A percentile compares a stretch with the other conserved stretches of the same genome.
Conservation (phyloP, 805 yeast genomes). For the Hanseniaspora lachancei region DNA sequence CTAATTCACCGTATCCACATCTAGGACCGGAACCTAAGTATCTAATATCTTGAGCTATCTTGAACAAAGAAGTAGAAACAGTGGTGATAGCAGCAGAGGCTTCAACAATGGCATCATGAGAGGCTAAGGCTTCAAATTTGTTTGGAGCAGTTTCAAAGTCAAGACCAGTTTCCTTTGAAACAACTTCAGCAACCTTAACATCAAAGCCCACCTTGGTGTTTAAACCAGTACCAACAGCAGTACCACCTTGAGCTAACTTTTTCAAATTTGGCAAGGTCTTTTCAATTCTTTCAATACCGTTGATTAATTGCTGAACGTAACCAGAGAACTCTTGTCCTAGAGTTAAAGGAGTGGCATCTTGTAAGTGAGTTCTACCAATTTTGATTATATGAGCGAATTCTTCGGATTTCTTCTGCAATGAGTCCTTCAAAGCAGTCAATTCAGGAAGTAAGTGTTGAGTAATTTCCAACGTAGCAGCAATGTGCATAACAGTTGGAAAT, state of each 20-base stretch:
- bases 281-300: constrained; percentile 82
- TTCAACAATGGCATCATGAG: constrained; percentile 96
- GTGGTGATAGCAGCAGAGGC: constrained; percentile 96
- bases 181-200: constrained; percentile 72
- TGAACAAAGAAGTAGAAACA: constrained; percentile 81
- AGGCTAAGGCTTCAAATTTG: constrained; percentile 97
- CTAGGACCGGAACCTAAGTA: constrained; percentile 98
- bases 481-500: constrained; percentile 99
- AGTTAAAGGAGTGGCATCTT: constrained; percentile 96
- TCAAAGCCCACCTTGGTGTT: constrained; percentile 89
- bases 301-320: constrained; percentile 81
- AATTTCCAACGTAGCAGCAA: constrained; percentile 92
- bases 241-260: constrained; percentile 95
- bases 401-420: constrained; percentile 62
- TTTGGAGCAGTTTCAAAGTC: constrained; percentile 91
- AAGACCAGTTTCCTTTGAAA: constrained; percentile 73
- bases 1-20: constrained; percentile 95
- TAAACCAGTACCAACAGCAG: constrained; percentile 98
- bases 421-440: constrained; percentile 58
- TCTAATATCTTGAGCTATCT: constrained; percentile 95
- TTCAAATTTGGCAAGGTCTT: constrained; percentile 60
- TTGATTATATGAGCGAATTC: constrained; percentile 86
- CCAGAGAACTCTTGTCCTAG: constrained; percentile 97
- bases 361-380: constrained; percentile 97
- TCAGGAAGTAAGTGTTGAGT: constrained; percentile 64